phyloP scores from a whole-genome alignment of 139 green algal species.

The Yamagishiella unicocca region DNA sequence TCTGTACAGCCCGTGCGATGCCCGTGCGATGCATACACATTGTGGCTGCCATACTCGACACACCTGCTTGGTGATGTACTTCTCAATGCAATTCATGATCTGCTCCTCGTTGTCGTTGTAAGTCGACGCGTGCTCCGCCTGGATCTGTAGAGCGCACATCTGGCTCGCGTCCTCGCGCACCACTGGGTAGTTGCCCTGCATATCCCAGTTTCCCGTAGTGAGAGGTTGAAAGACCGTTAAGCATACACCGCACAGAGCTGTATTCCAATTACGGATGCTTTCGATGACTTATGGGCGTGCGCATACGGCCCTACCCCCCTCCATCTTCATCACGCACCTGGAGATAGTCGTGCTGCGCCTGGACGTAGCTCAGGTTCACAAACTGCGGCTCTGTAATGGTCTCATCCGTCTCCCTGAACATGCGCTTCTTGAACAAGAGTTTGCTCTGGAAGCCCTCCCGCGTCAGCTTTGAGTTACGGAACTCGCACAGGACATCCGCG shows the following conservation, averaged over 20 bases:
- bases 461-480: constrained; percentile 72
- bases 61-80: constrained; percentile 80
- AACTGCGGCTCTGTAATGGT: constrained; percentile 95
- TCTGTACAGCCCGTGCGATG: not conserved
- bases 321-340: constrained; percentile 10
- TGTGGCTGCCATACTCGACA: not conserved
- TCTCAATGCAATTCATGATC: constrained; percentile 78
- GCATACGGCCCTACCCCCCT: no score
- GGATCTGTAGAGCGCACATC: constrained; percentile 91
- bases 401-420: constrained; percentile 97
- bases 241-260: not conserved
- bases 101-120: constrained; percentile 72
- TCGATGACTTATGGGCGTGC: no score
- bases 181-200: constrained; percentile 95
- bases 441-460: constrained; percentile 61
- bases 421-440: constrained; percentile 98
- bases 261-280: no score
- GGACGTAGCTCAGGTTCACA: constrained; percentile 95
- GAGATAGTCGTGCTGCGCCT: constrained; percentile 94
- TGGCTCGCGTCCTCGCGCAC: constrained; percentile 94
- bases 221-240: no score
- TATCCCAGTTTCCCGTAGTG: no score
- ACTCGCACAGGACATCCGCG: constrained; percentile 87
- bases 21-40: not conserved
- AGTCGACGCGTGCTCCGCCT: constrained; percentile 79